A percentile compares a stretch with the other conserved stretches of the same genome.
Conservation (phyloP, 805 yeast species). For the Candida maris region DNA sequence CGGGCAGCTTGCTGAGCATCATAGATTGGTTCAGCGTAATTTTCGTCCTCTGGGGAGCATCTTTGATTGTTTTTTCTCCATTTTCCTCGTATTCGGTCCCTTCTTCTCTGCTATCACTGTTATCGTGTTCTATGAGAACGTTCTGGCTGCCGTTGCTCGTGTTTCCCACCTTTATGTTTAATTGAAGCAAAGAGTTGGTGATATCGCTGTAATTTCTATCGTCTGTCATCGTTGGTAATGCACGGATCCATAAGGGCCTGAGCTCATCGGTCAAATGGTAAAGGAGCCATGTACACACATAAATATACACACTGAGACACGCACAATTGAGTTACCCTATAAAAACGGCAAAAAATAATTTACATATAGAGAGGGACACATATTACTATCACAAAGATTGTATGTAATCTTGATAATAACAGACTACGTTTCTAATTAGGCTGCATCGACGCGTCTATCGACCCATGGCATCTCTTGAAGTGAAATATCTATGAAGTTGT, state of each 20-base stretch:
- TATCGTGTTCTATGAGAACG: conserved; percentile 2
- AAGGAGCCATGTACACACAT: too few species aligned
- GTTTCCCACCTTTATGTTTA: conserved; percentile 18
- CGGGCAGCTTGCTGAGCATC: conserved; percentile 22
- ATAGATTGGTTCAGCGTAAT: conserved; percentile 30
- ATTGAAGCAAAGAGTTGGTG: conserved; percentile 15
- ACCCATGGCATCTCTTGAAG: neutral
- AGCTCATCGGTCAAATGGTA: too few species aligned
- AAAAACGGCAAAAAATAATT: too few species aligned
- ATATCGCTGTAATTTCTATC: conserved; percentile 4
- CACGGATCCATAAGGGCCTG: too few species aligned
- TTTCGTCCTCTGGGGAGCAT: conserved; percentile 23
- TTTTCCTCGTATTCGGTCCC: conserved; percentile 5
- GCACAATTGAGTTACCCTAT: too few species aligned
- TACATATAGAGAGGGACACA: too few species aligned
- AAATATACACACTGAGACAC: too few species aligned
- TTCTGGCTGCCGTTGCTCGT: conserved; percentile 1
- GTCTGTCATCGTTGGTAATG: neutral
- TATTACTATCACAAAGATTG: too few species aligned
- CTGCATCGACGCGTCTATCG: conserved; percentile 2
- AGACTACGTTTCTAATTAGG: too few species aligned
- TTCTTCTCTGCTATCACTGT: neutral
- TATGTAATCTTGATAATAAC: too few species aligned
- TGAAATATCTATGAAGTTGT: conserved; percentile 2
- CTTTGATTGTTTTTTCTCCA: conserved; percentile 12